Evolutionary conservation across 75 land plant genomes (phyloP), one percentile per base, ranked within the genome.

Genomic region (Pinus albicaulis): DNA sequence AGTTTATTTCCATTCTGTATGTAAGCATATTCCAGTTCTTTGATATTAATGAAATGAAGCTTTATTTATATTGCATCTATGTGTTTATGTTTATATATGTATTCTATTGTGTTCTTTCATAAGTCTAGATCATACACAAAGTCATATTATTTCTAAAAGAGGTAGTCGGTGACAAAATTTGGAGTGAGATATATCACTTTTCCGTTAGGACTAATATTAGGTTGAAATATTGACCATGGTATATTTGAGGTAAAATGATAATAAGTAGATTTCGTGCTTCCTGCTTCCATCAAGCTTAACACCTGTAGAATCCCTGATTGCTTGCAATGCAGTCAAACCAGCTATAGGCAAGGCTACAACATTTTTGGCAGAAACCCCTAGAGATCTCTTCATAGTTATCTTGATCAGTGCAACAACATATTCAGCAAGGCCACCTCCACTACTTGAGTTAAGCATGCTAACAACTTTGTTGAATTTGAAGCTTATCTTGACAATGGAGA

Each of bases 141-240:
- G 92, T 86, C 25, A 89, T 59, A 31, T 80, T 78, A 71, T 91
- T 85, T n/a, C 74, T 4, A 28, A 79, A 82, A 58, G 73, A 79
- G 7, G 77, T 74, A 10, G 80, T 15, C 52, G 91, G 2, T 2
- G 79, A 53, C 13, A 57, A 74, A 55, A 19, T 72, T 65, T 3
- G 95, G 95, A 36, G 95, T 88, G 0, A 92, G 48, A 61, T 92
- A 91, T 8, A 91, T 81, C 38, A 93, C 93, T 80, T 85, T 91
- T 26, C 86, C 96, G 20, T 63, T 74, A 24, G 72, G 44, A 17
- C 78, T 80, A 75, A 93, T 79, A 61, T 88, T 83, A 16, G 93
- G 88, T 64, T 85, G 84, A 60, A 93, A 91, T 20, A 48, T 80
- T 13, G 87, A 82, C 82, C 86, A 87, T 7, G 89, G 76, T 31